Conservation (phyloP, 805 yeast genomes). For the Pachysolen tannophilus region DNA sequence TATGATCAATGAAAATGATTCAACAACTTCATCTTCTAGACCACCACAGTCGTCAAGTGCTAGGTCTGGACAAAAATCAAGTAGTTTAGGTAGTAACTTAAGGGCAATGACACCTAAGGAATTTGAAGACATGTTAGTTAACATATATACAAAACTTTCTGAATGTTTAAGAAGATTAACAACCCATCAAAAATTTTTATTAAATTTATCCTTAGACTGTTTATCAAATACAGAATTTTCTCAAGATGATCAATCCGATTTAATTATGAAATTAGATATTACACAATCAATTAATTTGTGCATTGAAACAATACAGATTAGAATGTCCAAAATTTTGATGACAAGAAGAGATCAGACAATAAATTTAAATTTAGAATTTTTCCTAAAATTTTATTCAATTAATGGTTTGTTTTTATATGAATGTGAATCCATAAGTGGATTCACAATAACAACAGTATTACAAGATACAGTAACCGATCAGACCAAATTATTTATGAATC, state of each 20-base stretch:
- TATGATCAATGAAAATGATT: conserved; percentile 11
- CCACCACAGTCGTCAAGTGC: conserved; percentile 3
- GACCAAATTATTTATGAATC: conserved; percentile 46
- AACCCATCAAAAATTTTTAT: conserved; percentile 67
- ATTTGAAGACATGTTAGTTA: conserved; percentile 61
- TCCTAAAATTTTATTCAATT: conserved; percentile 57
- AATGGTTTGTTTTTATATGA: conserved; percentile 67
- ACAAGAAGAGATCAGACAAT: conserved; percentile 72
- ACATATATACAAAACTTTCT: conserved; percentile 53
- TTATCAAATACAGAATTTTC: conserved; percentile 14
- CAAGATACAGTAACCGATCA: conserved; percentile 64
- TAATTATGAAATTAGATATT: conserved; percentile 58
- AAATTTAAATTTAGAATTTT: conserved; percentile 46
- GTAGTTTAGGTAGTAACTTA: conserved; percentile 31
- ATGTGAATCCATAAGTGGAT: conserved; percentile 78
- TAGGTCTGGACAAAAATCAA: conserved; percentile 19
- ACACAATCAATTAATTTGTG: conserved; percentile 57
- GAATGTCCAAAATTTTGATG: conserved; percentile 70
- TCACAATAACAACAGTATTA: conserved; percentile 46
- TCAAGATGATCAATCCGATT: conserved; percentile 21
- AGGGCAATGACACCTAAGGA: conserved; percentile 65
- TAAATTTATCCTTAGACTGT: conserved; percentile 59
- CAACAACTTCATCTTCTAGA: conserved; percentile 12
- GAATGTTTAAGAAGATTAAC: conserved; percentile 71
- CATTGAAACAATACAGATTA: conserved; percentile 61